phyloP scores from a whole-genome alignment of 805 yeast genomes.

The Candida maris region DNA sequence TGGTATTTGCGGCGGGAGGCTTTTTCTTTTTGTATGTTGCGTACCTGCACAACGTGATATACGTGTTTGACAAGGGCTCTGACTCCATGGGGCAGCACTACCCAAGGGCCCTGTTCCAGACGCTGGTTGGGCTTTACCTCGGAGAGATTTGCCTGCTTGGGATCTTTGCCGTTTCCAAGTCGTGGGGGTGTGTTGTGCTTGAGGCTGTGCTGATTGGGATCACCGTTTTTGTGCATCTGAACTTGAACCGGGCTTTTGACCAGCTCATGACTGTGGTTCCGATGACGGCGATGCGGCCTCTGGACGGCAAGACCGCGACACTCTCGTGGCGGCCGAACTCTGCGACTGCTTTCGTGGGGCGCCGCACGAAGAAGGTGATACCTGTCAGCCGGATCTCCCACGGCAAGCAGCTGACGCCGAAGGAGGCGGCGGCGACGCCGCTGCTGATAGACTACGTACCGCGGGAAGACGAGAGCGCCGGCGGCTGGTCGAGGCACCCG shows the following conservation, averaged over 20 bases:
- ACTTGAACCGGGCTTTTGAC: slow-evolving; percentile 63
- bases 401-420: background rate
- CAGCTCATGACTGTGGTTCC: slow-evolving; percentile 58
- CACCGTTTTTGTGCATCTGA: slow-evolving; percentile 67
- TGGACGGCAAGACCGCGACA: slow-evolving; percentile 66
- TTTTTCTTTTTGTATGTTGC: slow-evolving; percentile 74
- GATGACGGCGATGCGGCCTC: slow-evolving; percentile 68
- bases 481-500: no score
- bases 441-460: slow-evolving; percentile 56
- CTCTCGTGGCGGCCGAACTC: slow-evolving; percentile 42
- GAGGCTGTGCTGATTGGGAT: slow-evolving; percentile 61
- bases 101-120: slow-evolving; percentile 85
- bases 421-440: slow-evolving; percentile 38
- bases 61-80: slow-evolving; percentile 61
- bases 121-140: slow-evolving; percentile 80
- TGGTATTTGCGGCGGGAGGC: slow-evolving; percentile 68
- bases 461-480: slow-evolving; percentile 10
- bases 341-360: slow-evolving; percentile 1
- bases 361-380: background rate
- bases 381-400: background rate
- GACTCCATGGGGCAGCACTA: slow-evolving; percentile 81
- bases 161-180: slow-evolving; percentile 81
- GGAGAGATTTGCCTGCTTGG: slow-evolving; percentile 88
- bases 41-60: slow-evolving; percentile 71
- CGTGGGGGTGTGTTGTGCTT: slow-evolving; percentile 90